Evolutionary conservation across 345 rosid genomes (phyloP), one percentile per base, ranked within the genome.

Genomic region (Eucalyptus guilfoylei): DNA sequence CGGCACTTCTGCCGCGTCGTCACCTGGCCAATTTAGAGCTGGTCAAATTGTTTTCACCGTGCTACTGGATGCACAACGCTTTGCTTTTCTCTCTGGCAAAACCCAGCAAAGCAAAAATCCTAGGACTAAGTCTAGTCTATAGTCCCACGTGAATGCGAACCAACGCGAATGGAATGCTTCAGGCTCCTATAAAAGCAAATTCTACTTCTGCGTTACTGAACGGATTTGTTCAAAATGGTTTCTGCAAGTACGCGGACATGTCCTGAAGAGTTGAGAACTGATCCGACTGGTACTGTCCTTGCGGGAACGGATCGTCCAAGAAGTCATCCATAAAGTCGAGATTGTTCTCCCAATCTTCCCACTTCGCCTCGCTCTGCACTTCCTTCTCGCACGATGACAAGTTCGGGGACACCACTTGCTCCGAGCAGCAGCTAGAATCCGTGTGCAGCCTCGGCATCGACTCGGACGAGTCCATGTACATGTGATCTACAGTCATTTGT

Each of bases 381-480:
- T 95, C 97, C 91, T 89, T 92, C 80, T 95, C 93, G 50, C 91
- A 89, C 58, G 58, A 52, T 49, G 94, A 87, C 89, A 93, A 86
- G 48, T 94, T 96, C 3, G 95, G 96, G 8, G 97, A 93, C 2
- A 94, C 87, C 91, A 93, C 96, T 52, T 95, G 96, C 89, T 95
- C 97, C 67, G 98, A 96, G 88, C 95, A 96, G 88, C 95, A 89
- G 85, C 96, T 95, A 4, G 98, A 94, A 17, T 96, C 97, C 9
- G 95, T 93, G 42, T 93, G 94, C 72, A 94, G 48, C 69, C 93
- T 92, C 8, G 96, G 96, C 32, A 91, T 58, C 14, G 95, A 94
- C 21, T 95, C 97, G 4, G 97, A 96, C 14, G 93, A 88, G 89
- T 96, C 96, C 91, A 90, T 90, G 87, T 92, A 90, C 14, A 80